Base-by-base conservation (phyloP, 2,329 filamentous ascomycete genomes). In the Neofusicoccum parvum region DNA sequence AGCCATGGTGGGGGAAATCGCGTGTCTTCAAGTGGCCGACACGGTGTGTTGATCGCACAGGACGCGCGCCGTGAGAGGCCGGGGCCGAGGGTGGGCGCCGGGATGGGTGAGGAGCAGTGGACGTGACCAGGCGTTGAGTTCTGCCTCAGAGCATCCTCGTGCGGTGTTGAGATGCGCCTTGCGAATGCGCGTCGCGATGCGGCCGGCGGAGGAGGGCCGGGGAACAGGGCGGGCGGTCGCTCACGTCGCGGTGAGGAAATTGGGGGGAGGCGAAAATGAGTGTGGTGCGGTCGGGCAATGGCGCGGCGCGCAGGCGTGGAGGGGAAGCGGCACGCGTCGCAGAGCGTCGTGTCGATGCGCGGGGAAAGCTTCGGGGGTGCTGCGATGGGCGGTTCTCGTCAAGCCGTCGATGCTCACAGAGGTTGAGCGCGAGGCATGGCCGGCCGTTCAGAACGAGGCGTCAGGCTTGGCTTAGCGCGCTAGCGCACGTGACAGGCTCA, bases 1-100 rank as follows among this genome's bases (percentile, higher is more conserved):
- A 78, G 92, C 89, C 92, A 96, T 96, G 69, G 64, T 73, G 70
- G 60, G 14, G 48, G 37, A 51, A 36, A 46, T 59, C 46, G 64
- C 45, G 53, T 59, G 34, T 60, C 45, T 46, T 53, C 51, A 46
- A 11, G 14, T 34, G 51, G 41, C 53, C 54, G 27, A 65, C 51
- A 60, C 39, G 17, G n/a, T 15, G 20, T 53, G 36, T 60, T 60
- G 43, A 34, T 48, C 41, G 43, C 54, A 34, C 43, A 46, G 49
- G 46, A 54, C 43, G 51, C 64, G 64, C 65, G 59, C 59, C 58
- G 27, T 41, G 48, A 27, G 41, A 43, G 41, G 46, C 51, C 34
- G 48, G 39, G 32, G 50, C 59, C 48, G 49, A 63, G 51, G 34
- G 37, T 41, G 34, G 49, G 41, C 65, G 54, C 49, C 39, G 41